A percentile compares a stretch with the other conserved stretches of the same genome.
These are phyloP conservation scores for Hypoxylon trugodes DNA, from an alignment of 495 filamentous ascomycete species.

Conservation along the genomic window DNA sequence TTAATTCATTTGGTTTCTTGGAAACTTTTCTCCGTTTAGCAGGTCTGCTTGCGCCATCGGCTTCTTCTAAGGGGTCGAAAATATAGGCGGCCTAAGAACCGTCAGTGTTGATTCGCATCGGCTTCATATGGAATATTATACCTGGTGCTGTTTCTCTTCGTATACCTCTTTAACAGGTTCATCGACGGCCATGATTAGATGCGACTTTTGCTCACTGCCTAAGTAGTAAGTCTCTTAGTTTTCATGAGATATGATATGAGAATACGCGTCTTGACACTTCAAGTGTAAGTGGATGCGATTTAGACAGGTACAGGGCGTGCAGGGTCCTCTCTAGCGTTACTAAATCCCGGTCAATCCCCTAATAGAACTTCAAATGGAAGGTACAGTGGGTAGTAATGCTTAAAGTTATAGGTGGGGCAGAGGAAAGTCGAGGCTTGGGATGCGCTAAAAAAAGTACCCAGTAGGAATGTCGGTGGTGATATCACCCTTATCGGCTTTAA, in stretches of 20 bases:
- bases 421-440: conserved; percentile 6
- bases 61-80: conserved; percentile 62
- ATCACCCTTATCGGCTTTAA: conserved; percentile 34
- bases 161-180: conserved; percentile 32
- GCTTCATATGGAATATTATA: conserved; percentile 38
- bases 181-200: conserved; percentile 35
- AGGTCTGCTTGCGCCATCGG: conserved; percentile 57
- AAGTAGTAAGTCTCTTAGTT: neutral
- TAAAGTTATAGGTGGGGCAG: conserved; percentile 18
- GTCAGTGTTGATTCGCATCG: conserved; percentile 34
- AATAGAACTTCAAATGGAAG: neutral
- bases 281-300: conserved; percentile 21
- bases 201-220: neutral
- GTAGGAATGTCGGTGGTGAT: conserved; percentile 16
- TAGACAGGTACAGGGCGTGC: neutral
- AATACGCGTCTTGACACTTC: conserved; percentile 26
- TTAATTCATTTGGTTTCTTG: conserved; percentile 41
- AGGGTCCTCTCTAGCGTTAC: conserved; percentile 12
- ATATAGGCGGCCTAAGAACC: conserved; percentile 71
- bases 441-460: too few relatives aligned
- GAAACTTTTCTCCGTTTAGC: conserved; percentile 70
- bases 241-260: neutral
- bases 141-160: conserved; percentile 58
- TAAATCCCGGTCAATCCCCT: conserved; percentile 12
- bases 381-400: conserved; percentile 3